Evolutionary conservation across 1,284 basidiomycete species (phyloP), one percentile per base, ranked within the genome.

Genomic region (Trichosporon inkin): DNA sequence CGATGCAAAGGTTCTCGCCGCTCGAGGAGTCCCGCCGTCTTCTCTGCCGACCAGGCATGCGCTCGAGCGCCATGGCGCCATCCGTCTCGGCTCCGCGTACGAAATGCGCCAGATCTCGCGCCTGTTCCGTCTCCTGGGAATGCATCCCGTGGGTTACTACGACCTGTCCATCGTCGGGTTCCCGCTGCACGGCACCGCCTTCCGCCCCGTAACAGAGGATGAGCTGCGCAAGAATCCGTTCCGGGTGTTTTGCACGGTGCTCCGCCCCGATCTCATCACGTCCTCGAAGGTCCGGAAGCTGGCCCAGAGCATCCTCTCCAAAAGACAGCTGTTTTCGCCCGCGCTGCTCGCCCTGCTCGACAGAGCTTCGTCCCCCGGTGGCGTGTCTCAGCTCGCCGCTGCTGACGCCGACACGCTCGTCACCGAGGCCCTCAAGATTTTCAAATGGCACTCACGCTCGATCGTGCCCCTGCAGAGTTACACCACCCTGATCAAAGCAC

Each of bases 141-240:
- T 80, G 79, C 60, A 67, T 32, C 71, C 78, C 3, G 78, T 80
- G 0, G 78, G 78, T 3, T 80, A 80, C 67, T 80, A 80, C 64
- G 78, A 80, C 62, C 71, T 80, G 35, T 72, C 74, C 13, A 68
- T 67, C 41, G 70, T 74, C 3, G 74, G 75, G 14, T 64, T 79
- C 8, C 79, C 79, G 7, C 78, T 80, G n/a, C 79, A 80, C 63
- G 72, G 78, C 0, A 80, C 79, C 0, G 78, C 79, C 0, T 80
- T 80, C 64, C 65, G 79, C 22, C 75, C 79, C 2, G 64, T 72
- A 36, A 65, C 65, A 1, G 62, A 60, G 14, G 58, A 54, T 1
- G 63, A 74, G 2, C 67, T 80, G 22, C 61, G 70, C 4, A 64
- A 64, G 60, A 79, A 80, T 62, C 79, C 79, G 6, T 80, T 80